Base-by-base conservation (phyloP, 305 asterid species). In the Solanum chacoense region DNA sequence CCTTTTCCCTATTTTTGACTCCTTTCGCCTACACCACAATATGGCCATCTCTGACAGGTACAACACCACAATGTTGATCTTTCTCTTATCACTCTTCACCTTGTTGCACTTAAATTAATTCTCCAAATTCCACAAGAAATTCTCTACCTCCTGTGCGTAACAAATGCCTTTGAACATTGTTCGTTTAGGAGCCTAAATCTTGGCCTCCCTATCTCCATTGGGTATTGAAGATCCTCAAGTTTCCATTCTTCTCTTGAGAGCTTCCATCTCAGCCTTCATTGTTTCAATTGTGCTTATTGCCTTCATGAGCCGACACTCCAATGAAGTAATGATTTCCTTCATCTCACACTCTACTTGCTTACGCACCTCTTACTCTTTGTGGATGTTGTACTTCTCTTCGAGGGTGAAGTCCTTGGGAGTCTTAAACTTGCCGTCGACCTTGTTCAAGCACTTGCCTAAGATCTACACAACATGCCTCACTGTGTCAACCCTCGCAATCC, bases 401-500 rank as follows among this genome's bases (percentile, higher is more conserved):
- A 5, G n/a, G 8, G n/a, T 50, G 65, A 50, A 16, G 65, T 50
- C 65, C 20, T 50, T 8, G 8, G 1, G 22, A 16, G 22, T 50
- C 63, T 50, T 50, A 50, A 50, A 6, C 22, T 50, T 50, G 1
- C 0, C 8, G 1, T 50, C 1, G 0, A 50, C 22, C 63, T 50
- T 50, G n/a, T 50, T 50, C 8, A 50, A 50, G 0, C 0, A 3
- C 63, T 50, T 50, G 0, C 63, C 22, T 16, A 50, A 14, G 63
- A 50, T 16, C 22, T 50, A 14, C n/a, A 16, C 8, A 50, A 14
- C 8, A 14, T 45, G 22, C 3, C 63, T 45, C 22, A 14, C 8
- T 0, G 1, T 14, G 63, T 45, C 63, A 45, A 45, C 8, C 22
- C 9, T 6, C 9, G 0, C 0, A 0, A 50, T 16, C 65, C 8